phyloP scores from a whole-genome alignment of 2,329 filamentous ascomycete species.

The Daldinia sp. region DNA sequence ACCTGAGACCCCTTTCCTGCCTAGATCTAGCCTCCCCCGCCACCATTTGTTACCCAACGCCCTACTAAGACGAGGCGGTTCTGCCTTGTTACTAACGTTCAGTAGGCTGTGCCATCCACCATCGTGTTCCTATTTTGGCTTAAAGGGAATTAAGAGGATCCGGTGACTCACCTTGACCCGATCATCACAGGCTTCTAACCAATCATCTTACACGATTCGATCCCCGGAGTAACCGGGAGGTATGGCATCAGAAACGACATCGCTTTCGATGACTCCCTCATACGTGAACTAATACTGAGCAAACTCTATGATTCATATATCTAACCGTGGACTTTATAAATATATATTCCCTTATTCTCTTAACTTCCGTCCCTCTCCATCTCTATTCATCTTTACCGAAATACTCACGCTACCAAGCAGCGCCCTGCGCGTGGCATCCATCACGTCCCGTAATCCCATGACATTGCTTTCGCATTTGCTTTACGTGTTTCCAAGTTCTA shows the following conservation, averaged over 20 bases:
- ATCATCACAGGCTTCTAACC: conserved; percentile 14
- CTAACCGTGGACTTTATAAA: conserved; percentile 32
- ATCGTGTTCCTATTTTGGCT: conserved; percentile 31
- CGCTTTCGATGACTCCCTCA: conserved; percentile 31
- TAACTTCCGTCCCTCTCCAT: conserved; percentile 20
- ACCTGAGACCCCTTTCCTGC: conserved; percentile 2
- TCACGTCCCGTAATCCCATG: conserved; percentile 26
- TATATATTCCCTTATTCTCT: conserved; percentile 18
- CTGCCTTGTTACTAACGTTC: conserved; percentile 5
- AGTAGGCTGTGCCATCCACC: conserved; percentile 32
- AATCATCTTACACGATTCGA: conserved; percentile 43
- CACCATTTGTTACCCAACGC: not conserved
- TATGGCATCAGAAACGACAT: conserved; percentile 26
- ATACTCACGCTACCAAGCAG: conserved; percentile 17
- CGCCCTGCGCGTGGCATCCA: conserved; percentile 38
- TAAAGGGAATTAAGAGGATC: conserved; percentile 22
- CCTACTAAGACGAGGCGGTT: conserved; percentile 15
- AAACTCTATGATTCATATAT: conserved; percentile 30
- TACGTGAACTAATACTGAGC: conserved; percentile 1
- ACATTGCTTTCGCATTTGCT: conserved; percentile 25
- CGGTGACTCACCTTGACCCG: conserved; percentile 36
- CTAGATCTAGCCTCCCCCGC: conserved; percentile 22
- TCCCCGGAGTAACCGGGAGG: not conserved
- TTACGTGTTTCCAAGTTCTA: conserved; percentile 24
- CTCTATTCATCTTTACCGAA: conserved; percentile 30